Percentiles rank a stretch among this genome's conserved stretches.
phyloP scores from a whole-genome alignment of 2,329 filamentous ascomycete genomes.

The Aureobasidium melanogenum region DNA sequence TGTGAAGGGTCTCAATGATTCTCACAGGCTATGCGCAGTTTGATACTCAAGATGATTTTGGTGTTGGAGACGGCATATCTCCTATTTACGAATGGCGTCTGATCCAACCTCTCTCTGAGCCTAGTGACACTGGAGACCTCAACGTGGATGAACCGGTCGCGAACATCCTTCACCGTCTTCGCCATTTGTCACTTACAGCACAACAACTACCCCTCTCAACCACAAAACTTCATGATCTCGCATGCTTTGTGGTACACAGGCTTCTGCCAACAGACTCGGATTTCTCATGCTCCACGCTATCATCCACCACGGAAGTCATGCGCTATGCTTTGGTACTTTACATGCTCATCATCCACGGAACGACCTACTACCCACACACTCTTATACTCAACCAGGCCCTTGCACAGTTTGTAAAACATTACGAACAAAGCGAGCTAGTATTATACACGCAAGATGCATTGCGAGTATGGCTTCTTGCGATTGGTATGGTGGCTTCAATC shows the following conservation, averaged over 20 bases:
- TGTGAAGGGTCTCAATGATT: neutral
- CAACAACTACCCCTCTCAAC: neutral
- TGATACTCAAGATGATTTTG: neutral
- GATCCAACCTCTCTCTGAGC: neutral
- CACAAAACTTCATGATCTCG: neutral
- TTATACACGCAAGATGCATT: neutral
- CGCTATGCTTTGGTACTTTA: neutral
- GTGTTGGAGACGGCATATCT: neutral
- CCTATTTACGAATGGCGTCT: neutral
- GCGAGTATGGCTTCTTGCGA: neutral
- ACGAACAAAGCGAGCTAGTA: too few relatives aligned
- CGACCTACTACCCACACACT: slow-evolving; percentile 1
- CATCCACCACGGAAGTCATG: neutral
- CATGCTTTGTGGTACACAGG: slow-evolving; percentile 6
- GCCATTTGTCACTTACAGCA: neutral
- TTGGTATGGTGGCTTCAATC: neutral
- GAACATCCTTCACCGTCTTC: neutral
- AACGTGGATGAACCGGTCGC: neutral
- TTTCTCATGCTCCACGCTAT: neutral
- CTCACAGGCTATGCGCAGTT: neutral
- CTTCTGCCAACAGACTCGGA: neutral
- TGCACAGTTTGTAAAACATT: neutral
- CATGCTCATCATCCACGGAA: slow-evolving; percentile 1
- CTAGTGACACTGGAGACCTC: neutral
- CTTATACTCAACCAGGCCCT: neutral